Evolutionary conservation across 768 basidiomycete genomes (phyloP), one percentile per base, ranked within the genome.

Genomic region (Coprinopsis sp.): DNA sequence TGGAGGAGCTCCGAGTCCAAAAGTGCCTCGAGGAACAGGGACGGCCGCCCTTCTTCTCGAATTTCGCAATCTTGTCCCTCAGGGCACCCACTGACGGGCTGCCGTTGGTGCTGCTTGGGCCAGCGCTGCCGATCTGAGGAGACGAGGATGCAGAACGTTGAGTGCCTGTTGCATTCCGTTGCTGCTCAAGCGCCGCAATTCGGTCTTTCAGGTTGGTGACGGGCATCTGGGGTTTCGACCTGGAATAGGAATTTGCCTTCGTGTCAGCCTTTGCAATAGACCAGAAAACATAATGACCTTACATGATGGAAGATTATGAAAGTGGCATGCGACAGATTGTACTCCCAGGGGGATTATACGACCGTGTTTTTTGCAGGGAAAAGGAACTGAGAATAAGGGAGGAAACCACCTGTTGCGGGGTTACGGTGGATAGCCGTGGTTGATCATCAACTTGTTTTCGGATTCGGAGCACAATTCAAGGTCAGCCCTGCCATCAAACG

Each of bases 111-210:
- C n/a, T n/a, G n/a, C 37, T 59, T 63, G 33, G 62, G 41, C 19
- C 56, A 49, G n/a, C 63, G 51, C 12, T 46, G 30, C 24, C 40
- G 19, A 30, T 6, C 4, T 4, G 6, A 23, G 58, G 51, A 24
- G 57, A 50, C 23, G 59, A 63, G 52, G 44, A 72, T 54, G 33
- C 65, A 27, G 54, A 57, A 48, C 64, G 64, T 46, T 56, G 62
- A 46, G 49, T 46, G 21, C 46, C 52, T 50, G 53, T 53, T 10
- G 57, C 61, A 60, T 68, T 72, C 44, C 77, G 74, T 54, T 87
- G 86, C n/a, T n/a, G n/a, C 60, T 91, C 80, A 39, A 91, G 69
- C 22, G 87, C 87, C 14, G 88, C 88, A 52, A 91, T 90, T 44
- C 88, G 83, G 55, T 90, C 87, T 65, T 82, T 88, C 58, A 90